phyloP scores from a whole-genome alignment of 805 yeast genomes.

The Ogataea henricii region DNA sequence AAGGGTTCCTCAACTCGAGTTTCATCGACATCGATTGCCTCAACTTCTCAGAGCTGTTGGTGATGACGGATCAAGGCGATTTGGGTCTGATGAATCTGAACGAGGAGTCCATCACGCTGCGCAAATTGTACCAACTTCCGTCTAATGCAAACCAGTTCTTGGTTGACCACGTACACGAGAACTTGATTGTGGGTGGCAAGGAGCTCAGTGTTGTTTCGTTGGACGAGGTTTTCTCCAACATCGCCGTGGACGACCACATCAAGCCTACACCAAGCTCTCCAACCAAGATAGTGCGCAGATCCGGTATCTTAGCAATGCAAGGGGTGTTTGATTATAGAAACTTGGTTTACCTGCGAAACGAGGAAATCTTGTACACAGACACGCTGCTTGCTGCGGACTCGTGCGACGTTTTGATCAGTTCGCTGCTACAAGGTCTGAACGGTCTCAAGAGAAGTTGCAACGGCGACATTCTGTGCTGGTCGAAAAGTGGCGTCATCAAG shows the following conservation, averaged over 20 bases:
- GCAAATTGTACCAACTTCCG: slow-evolving; percentile 24
- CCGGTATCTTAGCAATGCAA: slow-evolving; percentile 37
- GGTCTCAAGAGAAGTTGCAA: slow-evolving; percentile 41
- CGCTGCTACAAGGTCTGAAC: slow-evolving; percentile 40
- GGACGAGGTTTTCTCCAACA: slow-evolving; percentile 16
- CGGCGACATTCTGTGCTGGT: slow-evolving; percentile 41
- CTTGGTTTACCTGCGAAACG: slow-evolving; percentile 40
- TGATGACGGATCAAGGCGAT: slow-evolving; percentile 38
- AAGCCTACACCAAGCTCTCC: slow-evolving; percentile 31
- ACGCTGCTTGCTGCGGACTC: slow-evolving; percentile 18
- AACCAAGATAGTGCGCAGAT: slow-evolving; percentile 29
- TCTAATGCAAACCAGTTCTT: slow-evolving; percentile 24
- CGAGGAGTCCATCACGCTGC: slow-evolving; percentile 25
- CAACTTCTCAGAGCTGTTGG: slow-evolving; percentile 39
- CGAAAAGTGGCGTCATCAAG: slow-evolving; percentile 44
- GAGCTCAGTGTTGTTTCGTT: slow-evolving; percentile 17
- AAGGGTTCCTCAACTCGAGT: slow-evolving; percentile 47
- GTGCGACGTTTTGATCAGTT: slow-evolving; percentile 33
- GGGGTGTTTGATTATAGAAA: slow-evolving; percentile 26
- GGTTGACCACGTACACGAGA: slow-evolving; percentile 22
- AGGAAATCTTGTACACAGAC: slow-evolving; percentile 37
- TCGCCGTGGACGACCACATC: slow-evolving; percentile 12
- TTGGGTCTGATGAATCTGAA: slow-evolving; percentile 34
- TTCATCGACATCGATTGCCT: slow-evolving; percentile 45
- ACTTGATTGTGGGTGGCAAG: slow-evolving; percentile 22